Conservation (phyloP, 345 rosid species). For the Alliaria petiolata region DNA sequence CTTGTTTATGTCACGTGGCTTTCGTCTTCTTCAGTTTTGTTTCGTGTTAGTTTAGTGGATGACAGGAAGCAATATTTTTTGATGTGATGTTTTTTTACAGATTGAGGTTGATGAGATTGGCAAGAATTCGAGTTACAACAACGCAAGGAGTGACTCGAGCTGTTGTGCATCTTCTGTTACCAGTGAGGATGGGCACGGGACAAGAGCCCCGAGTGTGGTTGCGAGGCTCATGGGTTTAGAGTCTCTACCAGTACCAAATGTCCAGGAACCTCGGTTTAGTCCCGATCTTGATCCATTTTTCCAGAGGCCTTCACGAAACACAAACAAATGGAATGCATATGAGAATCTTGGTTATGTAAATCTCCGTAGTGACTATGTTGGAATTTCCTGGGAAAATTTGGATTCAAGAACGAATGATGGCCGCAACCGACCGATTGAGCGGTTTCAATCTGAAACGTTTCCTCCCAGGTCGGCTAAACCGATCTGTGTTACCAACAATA, state of each 20-base stretch:
- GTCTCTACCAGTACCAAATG: constrained; percentile 62
- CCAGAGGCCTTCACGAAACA: constrained; percentile 32
- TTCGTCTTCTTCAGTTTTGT: background rate
- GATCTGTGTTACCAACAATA: constrained; percentile 52
- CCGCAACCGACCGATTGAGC: constrained; percentile 52
- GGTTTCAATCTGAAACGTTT: constrained; percentile 75
- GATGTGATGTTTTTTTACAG: constrained; percentile 31
- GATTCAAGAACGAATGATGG: constrained; percentile 41
- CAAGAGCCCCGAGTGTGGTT: constrained; percentile 79
- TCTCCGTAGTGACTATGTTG: constrained; percentile 35
- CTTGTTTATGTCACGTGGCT: background rate
- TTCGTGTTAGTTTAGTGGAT: background rate
- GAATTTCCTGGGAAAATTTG: constrained; percentile 31
- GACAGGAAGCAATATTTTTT: constrained; percentile 3
- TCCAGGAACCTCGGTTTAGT: constrained; percentile 36
- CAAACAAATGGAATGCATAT: constrained; percentile 40
- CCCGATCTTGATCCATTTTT: constrained; percentile 34
- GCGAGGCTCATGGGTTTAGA: constrained; percentile 98
- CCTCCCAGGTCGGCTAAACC: constrained; percentile 80
- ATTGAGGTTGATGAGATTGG: constrained; percentile 43
- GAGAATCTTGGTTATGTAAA: constrained; percentile 38
- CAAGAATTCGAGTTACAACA: constrained; percentile 41
- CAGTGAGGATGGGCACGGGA: constrained; percentile 64
- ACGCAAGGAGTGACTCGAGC: constrained; percentile 45
- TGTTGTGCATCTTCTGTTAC: constrained; percentile 62